A percentile compares a stretch with the other conserved stretches of the same genome.
These are phyloP conservation scores for Dovyalis caffra DNA, from an alignment of 345 rosid genomes.

Conservation along the genomic window DNA sequence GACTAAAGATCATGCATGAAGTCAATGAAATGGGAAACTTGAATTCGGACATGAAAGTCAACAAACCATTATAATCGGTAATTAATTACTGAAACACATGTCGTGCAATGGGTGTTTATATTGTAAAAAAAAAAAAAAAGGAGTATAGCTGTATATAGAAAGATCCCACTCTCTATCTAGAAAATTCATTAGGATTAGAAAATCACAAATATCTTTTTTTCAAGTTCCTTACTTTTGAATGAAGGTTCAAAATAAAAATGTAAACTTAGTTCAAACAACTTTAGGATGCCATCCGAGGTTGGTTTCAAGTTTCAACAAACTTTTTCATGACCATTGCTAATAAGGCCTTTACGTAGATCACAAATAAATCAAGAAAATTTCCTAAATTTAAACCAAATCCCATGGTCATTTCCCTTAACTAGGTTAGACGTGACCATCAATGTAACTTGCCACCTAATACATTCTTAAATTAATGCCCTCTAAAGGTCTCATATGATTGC, in stretches of 20 bases:
- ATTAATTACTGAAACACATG: too few species aligned
- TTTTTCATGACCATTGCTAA: not conserved
- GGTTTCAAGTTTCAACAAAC: constrained; percentile 18
- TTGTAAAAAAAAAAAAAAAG: not conserved
- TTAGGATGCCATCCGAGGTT: not conserved
- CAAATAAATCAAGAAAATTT: constrained; percentile 9
- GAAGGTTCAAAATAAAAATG: not conserved
- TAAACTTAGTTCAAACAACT: not conserved
- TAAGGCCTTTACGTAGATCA: constrained; percentile 14
- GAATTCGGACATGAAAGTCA: not conserved
- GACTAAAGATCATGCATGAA: not conserved
- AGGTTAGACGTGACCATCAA: constrained; percentile 27
- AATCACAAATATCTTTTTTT: not conserved
- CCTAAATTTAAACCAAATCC: constrained; percentile 4
- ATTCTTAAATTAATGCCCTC: not conserved
- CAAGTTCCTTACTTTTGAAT: constrained; percentile 25
- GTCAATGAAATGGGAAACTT: not conserved
- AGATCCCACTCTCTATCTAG: not conserved
- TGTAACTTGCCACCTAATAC: constrained; percentile 34
- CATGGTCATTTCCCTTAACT: constrained; percentile 24
- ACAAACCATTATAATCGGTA: not conserved
- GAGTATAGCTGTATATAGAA: not conserved
- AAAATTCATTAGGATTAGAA: constrained; percentile 1
- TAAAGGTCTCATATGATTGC: constrained; percentile 7
- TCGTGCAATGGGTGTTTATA: not conserved